Base-by-base conservation (phyloP, 2,329 filamentous ascomycete genomes). In the Neurospora sp. region DNA sequence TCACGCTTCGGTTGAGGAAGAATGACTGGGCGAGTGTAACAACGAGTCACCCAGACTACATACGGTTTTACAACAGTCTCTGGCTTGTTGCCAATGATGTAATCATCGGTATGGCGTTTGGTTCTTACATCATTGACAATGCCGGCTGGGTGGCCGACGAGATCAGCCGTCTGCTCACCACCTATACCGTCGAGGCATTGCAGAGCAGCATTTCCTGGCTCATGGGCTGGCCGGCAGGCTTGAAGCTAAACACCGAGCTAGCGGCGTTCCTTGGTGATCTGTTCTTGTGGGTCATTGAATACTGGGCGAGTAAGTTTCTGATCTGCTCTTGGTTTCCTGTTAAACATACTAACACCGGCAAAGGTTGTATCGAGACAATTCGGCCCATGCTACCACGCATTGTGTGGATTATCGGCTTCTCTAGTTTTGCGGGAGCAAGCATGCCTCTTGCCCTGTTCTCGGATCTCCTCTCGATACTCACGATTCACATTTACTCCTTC, bases 71-170 rank as follows among this genome's bases (percentile, higher is more conserved):
- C 82, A 99, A 99, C 79, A 97, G 93, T 77, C 83, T 99, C 4
- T 99, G 96, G 96, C 91, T 99, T 8, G 96, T 99, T 28, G 94
- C 94, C 38, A 99, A 99, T 81, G 96, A 99, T 81, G 91, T 99
- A 66, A 99, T 99, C 73, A 98, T 99, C 71, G 96, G 96, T 36
- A 97, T 99, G 74, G 96, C 96, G 1, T 82, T 99, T 8, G 96
- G 96, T 0, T 97, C 93, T 0, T 99, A 97, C 79, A 97, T 99
- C 72, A 95, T 98, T 72, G 96, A 99, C 78, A 97, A 99, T 76
- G 90, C 93, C 1, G 86, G 88, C 69, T 92, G 91, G 84, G 93
- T 97, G 1, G 93, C 93, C 1, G 85, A 88, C 68, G 89, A 91
- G 77, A 92, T 98, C 74, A 92, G 92, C 74, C 84, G 84, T 65